Conservation (phyloP, 257 asterid species). For the Rauvolfia tetraphylla region DNA sequence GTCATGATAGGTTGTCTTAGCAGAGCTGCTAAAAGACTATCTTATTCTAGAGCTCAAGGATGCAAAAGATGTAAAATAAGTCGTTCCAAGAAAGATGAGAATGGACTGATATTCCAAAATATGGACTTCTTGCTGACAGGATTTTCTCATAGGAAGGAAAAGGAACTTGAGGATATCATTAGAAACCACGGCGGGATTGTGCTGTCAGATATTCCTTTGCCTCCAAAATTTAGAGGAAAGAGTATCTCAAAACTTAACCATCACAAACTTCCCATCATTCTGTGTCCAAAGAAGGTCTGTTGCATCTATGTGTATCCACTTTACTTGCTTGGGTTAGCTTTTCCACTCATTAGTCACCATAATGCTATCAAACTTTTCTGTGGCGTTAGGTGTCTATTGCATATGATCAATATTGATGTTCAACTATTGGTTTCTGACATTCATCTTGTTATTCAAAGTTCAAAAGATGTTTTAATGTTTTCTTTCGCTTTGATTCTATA, state of each 20-base stretch:
- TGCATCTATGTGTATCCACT: not conserved
- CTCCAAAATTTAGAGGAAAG: conserved; percentile 41
- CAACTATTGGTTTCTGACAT: no score
- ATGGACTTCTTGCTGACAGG: conserved; percentile 82
- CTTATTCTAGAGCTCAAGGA: conserved; percentile 40
- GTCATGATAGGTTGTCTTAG: conserved; percentile 45
- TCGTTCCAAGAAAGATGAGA: conserved; percentile 32
- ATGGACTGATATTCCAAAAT: conserved; percentile 53
- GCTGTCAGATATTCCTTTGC: conserved; percentile 60
- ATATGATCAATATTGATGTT: no score
- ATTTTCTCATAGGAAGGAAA: conserved; percentile 56
- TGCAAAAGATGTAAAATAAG: conserved; percentile 27
- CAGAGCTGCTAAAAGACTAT: conserved; percentile 37
- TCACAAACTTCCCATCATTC: conserved; percentile 53
- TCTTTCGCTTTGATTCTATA: no score
- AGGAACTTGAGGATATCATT: conserved; percentile 57
- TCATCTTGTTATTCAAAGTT: no score
- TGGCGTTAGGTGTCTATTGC: no score
- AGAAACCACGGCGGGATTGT: conserved; percentile 61
- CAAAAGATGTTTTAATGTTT: no score
- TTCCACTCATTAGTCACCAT: not conserved
- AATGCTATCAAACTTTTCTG: not conserved
- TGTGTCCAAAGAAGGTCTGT: conserved; percentile 69
- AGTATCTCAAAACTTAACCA: conserved; percentile 36
- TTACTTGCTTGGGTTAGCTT: not conserved